These are phyloP conservation scores for Solanum neorickii DNA, from an alignment of 257 asterid genomes.

Conservation along the genomic window DNA sequence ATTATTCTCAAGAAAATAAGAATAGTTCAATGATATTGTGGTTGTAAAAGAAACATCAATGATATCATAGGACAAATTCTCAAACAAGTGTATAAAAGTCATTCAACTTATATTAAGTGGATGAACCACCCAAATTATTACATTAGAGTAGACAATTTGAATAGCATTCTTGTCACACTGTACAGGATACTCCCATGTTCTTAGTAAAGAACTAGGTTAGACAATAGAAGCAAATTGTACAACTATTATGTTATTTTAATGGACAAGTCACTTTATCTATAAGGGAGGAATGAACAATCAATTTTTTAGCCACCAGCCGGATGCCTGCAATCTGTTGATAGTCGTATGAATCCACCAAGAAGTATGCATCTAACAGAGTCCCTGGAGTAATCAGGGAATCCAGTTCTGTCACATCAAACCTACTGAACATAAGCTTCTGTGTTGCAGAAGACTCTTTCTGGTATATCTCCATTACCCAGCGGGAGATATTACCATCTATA, in stretches of 20 bases:
- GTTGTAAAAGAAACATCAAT: no score
- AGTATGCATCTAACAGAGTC: slow-evolving; percentile 47
- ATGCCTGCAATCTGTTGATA: slow-evolving; percentile 73
- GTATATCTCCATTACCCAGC: slow-evolving; percentile 71
- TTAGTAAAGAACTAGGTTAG: neutral
- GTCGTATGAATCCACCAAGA: slow-evolving; percentile 66
- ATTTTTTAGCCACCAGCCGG: slow-evolving; percentile 64
- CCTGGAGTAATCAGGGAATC: slow-evolving; percentile 52
- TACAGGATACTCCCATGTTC: neutral
- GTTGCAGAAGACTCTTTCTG: slow-evolving; percentile 32
- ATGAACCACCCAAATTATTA: neutral
- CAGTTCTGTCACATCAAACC: slow-evolving; percentile 42
- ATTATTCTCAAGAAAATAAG: no score
- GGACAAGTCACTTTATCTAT: neutral
- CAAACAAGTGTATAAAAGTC: neutral
- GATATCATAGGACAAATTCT: no score
- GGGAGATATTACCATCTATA: slow-evolving; percentile 34
- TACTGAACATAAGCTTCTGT: slow-evolving; percentile 47
- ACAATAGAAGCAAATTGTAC: neutral
- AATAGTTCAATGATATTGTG: no score
- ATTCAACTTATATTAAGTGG: neutral
- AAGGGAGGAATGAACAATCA: slow-evolving; percentile 39
- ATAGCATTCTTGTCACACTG: neutral
- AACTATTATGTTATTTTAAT: neutral
- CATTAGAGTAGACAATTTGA: neutral